Base-by-base conservation (phyloP, 768 basidiomycete species). In the Phanerochaete carnosa region DNA sequence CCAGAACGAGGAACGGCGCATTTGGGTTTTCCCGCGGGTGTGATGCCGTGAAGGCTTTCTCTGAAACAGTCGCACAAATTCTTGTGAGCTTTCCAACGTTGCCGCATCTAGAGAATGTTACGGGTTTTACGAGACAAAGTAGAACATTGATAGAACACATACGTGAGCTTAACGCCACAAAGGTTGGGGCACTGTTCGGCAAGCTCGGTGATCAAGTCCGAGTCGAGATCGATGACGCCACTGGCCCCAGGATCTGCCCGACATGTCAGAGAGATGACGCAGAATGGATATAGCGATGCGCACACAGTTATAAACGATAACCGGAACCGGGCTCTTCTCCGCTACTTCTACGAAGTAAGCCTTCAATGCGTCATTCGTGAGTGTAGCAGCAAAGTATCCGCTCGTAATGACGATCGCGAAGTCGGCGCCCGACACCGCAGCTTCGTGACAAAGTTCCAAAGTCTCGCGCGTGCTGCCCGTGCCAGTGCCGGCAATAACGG, bases 31-130 rank as follows among this genome's bases (percentile, higher is more conserved):
- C 87, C 69, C 92, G 87, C 39, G 93, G 91, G 73, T 88, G 77
- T 37, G 75, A 68, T 28, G 79, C 70, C n/a, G 74, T 64, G 74
- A 94, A 94, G 5, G 76, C 71, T 9, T 82, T 71, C 35, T 76
- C 76, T 15, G 88, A 82, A 8, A 92, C 83, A 9, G 80, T 76
- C 51, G 87, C 87, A 52, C 88, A 86, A 65, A 95, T 90, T 66
- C 94, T 82, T 30, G 92, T 91, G 66, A 95, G 80, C 74, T 95
- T 95, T 57, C 94, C 95, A 62, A 97, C 92, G 69, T 90, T 92
- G 29, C 91, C 94, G 68, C 95, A 96, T 39, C 91, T 93, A 65
- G 55, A 43, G 11, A 22, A 45, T 15, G 50, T 15, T 6, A 16
- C 25, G 22, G 23, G 8, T 23, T 29, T 12, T 16, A 29, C 26